A percentile compares a stretch with the other conserved stretches of the same genome.
Conservation (phyloP, 768 basidiomycete species). For the Dentipellis fragilis region DNA sequence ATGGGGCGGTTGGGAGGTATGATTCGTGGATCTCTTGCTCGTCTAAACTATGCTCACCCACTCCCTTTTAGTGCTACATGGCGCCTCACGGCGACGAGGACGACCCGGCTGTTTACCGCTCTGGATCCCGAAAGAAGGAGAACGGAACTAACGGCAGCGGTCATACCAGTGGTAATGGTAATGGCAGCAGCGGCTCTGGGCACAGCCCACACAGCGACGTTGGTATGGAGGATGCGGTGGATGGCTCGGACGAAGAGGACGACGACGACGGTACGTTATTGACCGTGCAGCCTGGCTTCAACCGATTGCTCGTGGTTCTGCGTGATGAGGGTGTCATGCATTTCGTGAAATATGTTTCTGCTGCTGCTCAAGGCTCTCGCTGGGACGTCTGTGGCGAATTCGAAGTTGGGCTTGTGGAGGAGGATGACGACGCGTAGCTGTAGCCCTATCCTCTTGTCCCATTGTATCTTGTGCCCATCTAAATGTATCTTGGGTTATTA, state of each 20-base stretch:
- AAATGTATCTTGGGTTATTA: too few relatives aligned
- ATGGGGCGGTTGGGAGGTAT: constrained; percentile 93
- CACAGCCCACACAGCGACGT: not conserved
- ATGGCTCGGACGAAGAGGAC: constrained; percentile 17
- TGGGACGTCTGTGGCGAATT: constrained; percentile 95
- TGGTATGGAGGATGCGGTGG: constrained; percentile 4
- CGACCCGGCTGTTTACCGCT: constrained; percentile 89
- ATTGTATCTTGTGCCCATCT: not conserved
- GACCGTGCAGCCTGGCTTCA: constrained; percentile 84
- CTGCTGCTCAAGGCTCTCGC: constrained; percentile 78
- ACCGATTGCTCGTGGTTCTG: constrained; percentile 78
- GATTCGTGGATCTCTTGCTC: constrained; percentile 11
- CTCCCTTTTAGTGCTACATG: constrained; percentile 68
- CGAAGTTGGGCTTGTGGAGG: constrained; percentile 72
- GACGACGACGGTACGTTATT: constrained; percentile 73
- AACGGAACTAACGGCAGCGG: constrained; percentile 11
- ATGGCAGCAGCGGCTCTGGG: not conserved
- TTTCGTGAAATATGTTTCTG: constrained; percentile 93
- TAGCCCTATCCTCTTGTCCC: not conserved
- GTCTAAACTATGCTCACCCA: not conserved
- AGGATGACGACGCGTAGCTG: constrained; percentile 6
- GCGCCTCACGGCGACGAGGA: constrained; percentile 91
- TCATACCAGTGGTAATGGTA: constrained; percentile 9
- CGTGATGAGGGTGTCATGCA: constrained; percentile 89
- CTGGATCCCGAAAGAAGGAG: constrained; percentile 21